Conservation (phyloP, 768 basidiomycete species). For the Panellus pusillus region DNA sequence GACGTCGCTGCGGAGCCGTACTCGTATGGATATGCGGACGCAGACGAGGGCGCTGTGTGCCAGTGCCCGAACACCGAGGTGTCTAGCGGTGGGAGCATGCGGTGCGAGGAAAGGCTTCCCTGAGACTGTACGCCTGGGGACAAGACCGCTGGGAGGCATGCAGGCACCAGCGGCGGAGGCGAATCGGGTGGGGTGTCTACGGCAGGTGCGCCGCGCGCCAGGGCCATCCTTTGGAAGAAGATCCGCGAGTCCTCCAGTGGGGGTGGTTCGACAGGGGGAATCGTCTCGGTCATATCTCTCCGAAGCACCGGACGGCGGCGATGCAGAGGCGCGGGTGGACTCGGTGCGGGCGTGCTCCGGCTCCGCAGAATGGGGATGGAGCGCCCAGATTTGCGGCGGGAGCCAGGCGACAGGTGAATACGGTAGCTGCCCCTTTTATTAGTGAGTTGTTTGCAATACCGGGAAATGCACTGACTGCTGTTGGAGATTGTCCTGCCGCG, state of each 20-base stretch:
- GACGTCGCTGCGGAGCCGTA: not conserved
- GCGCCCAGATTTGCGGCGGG: conserved; percentile 10
- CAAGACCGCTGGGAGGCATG: not conserved
- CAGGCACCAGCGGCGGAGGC: conserved; percentile 8
- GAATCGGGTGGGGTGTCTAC: not conserved
- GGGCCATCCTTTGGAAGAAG: not conserved
- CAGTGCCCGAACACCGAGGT: not conserved
- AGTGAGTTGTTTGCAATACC: too few relatives aligned
- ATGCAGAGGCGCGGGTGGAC: not conserved
- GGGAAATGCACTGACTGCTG: conserved; percentile 45
- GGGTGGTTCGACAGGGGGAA: conserved; percentile 5
- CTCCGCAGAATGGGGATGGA: not conserved
- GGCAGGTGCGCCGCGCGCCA: not conserved
- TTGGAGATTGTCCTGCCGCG: conserved; percentile 84
- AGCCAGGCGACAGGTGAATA: conserved; percentile 16
- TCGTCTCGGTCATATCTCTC: too few relatives aligned
- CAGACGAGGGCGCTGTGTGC: not conserved
- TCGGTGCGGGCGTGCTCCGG: conserved; percentile 1
- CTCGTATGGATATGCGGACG: not conserved
- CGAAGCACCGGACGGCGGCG: too few relatives aligned
- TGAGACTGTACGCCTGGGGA: too few relatives aligned
- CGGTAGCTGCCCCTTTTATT: conserved; percentile 3
- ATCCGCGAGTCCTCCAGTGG: conserved; percentile 12
- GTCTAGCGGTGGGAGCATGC: conserved; percentile 4
- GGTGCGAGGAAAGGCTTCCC: not conserved